Base-by-base conservation (phyloP, 2,329 filamentous ascomycete species). In the Venturiaceae sp. region DNA sequence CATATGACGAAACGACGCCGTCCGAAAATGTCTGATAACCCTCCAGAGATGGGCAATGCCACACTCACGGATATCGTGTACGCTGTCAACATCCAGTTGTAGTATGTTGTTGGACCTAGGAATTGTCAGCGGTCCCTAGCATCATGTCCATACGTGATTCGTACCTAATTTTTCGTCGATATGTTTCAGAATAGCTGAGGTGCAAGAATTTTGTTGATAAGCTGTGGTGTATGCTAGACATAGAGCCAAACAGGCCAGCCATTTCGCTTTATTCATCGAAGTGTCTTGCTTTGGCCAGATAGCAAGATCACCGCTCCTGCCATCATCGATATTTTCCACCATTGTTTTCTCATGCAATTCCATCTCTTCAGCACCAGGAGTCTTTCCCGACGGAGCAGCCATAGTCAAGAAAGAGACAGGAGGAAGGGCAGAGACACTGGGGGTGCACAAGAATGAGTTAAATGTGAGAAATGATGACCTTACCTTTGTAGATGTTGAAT, bases 21-120 rank as follows among this genome's bases (percentile, higher is more conserved):
- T 13, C 60, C 60, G 23, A 61, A 59, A 8, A 61, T 60, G 28
- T 61, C 60, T 5, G 57, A 55, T 5, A 61, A 26, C 19, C 60
- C 52, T 19, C 60, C 60, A 3, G 57, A 14, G 13, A 59, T 21
- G 9, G 59, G 44, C 2, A 60, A 34, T 14, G 56, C 26, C 1
- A 62, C 58, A 11, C 58, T n/a, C 19, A 53, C 46, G n/a, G 33
- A 19, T n/a, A 61, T 57, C 6, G 57, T 57, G 30, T 57, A 46
- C 1, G 58, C 47, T 4, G 46, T 34, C 1, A 60, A 21, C 19
- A 61, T 58, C 60, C 60, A 61, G 33, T 60, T 61, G 58, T 61
- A 61, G 36, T 60, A 60, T 16, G 53, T 57, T 11, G 44, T 60
- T 6, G 60, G 60, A 23, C 60, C 60, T 61, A 32, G 16, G 33